Conservation (phyloP, 1,284 basidiomycete genomes). For the Abortiporus biennis region DNA sequence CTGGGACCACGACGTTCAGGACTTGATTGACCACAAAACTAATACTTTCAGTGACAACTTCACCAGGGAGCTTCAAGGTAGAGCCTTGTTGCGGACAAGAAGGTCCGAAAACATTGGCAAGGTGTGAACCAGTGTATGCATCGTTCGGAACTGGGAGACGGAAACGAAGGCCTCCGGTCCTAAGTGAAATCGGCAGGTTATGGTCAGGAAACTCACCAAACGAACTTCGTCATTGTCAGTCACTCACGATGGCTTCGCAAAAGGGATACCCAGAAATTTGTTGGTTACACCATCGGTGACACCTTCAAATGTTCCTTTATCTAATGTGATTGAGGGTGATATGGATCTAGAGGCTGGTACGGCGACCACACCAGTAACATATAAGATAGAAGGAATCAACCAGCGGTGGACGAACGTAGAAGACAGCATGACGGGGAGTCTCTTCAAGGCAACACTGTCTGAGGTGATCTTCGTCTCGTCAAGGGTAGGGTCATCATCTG, state of each 20-base stretch:
- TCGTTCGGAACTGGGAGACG: constrained; percentile 37
- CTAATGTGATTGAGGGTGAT: constrained; percentile 16
- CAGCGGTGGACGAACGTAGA: no score
- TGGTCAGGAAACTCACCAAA: not conserved
- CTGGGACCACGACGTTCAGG: not conserved
- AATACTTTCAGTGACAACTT: constrained; percentile 10
- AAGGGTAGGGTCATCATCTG: no score
- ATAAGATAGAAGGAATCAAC: no score
- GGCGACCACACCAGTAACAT: no score
- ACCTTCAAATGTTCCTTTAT: constrained; percentile 19
- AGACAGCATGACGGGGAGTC: no score
- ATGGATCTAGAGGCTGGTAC: no score
- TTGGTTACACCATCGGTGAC: constrained; percentile 13
- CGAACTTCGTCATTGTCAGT: not conserved
- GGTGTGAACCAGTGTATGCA: constrained; percentile 32
- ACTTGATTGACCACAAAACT: constrained; percentile 3
- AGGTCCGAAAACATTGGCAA: constrained; percentile 37
- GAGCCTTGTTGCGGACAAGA: constrained; percentile 45
- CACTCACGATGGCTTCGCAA: constrained; percentile 21
- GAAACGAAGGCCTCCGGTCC: constrained; percentile 29
- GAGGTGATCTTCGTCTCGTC: no score
- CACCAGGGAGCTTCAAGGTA: constrained; percentile 15
- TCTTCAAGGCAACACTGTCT: no score
- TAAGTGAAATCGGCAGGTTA: constrained; percentile 1
- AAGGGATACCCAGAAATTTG: constrained; percentile 23